Percentiles rank a stretch among this genome's conserved stretches.
phyloP scores from a whole-genome alignment of 495 filamentous ascomycete species.

The Penicillium nucicola region DNA sequence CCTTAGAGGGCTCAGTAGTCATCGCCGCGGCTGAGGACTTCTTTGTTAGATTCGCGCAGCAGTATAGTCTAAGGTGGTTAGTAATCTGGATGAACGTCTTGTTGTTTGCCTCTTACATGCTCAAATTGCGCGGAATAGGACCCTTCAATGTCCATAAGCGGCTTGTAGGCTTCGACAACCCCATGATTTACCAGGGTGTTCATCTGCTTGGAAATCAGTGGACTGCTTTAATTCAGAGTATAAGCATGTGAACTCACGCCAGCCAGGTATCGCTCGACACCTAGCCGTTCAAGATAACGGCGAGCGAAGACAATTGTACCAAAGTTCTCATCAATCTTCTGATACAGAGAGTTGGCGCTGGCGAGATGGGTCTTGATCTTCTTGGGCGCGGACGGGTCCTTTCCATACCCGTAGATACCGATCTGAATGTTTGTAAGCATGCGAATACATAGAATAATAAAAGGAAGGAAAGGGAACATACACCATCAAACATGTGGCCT shows the following conservation, averaged over 20 bases:
- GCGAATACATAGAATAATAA: not conserved
- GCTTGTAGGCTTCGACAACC: slow-evolving; percentile 51
- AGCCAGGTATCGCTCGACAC: slow-evolving; percentile 57
- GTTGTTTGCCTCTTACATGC: slow-evolving; percentile 55
- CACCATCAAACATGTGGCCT: slow-evolving; percentile 43
- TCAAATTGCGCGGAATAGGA: slow-evolving; percentile 61
- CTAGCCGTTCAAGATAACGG: slow-evolving; percentile 62
- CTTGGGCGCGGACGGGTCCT: slow-evolving; percentile 45
- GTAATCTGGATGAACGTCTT: too few species aligned
- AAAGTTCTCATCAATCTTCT: slow-evolving; percentile 63
- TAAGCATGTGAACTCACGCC: slow-evolving; percentile 42
- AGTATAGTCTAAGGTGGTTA: slow-evolving; percentile 36
- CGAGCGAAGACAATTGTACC: slow-evolving; percentile 60
- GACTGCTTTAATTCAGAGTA: not conserved
- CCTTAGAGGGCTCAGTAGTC: slow-evolving; percentile 35
- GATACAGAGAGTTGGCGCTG: slow-evolving; percentile 55
- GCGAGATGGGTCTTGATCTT: slow-evolving; percentile 49
- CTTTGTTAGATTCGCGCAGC: slow-evolving; percentile 44
- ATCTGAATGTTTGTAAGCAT: slow-evolving; percentile 22
- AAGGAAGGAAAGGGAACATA: slow-evolving; percentile 18
- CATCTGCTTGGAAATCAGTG: slow-evolving; percentile 31
- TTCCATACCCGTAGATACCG: slow-evolving; percentile 50
- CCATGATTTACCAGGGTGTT: slow-evolving; percentile 51
- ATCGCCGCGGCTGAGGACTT: slow-evolving; percentile 49
- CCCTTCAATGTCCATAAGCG: slow-evolving; percentile 52